phyloP scores from a whole-genome alignment of 257 asterid species.

The Solanum dulcamara region DNA sequence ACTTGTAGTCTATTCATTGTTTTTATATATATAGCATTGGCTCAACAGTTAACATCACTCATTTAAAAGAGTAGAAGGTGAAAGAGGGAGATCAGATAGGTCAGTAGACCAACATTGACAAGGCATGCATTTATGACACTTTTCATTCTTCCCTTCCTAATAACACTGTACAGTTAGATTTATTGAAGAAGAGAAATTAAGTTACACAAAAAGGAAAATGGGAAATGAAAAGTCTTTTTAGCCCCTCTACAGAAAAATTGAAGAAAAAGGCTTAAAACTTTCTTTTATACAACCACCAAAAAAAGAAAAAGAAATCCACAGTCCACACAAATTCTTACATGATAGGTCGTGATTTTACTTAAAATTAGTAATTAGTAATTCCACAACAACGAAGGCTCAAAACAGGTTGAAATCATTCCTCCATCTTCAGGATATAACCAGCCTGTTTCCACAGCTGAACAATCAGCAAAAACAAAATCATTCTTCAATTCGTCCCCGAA shows the following conservation, averaged over 20 bases:
- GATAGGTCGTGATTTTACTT: too few relatives aligned
- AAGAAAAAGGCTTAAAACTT: not conserved
- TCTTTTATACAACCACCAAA: not conserved
- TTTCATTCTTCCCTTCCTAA: slow-evolving; percentile 1
- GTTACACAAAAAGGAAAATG: not conserved
- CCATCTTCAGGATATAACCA: slow-evolving; percentile 35
- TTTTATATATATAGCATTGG: not conserved
- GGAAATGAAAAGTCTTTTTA: not conserved
- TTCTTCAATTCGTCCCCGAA: slow-evolving; percentile 26
- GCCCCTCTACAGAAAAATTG: slow-evolving; percentile 3
- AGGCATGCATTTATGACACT: slow-evolving; percentile 9
- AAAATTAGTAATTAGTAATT: slow-evolving; percentile 16
- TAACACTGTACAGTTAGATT: slow-evolving; percentile 23
- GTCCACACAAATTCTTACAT: not conserved
- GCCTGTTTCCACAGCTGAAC: slow-evolving; percentile 17
- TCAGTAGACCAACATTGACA: not conserved
- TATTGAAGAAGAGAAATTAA: not conserved
- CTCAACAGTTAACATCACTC: not conserved
- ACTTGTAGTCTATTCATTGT: not conserved
- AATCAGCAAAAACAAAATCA: slow-evolving; percentile 37
- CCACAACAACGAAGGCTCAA: slow-evolving; percentile 42
- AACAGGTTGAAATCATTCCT: slow-evolving; percentile 6
- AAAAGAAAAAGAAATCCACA: not conserved
- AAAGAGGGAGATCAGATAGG: not conserved
- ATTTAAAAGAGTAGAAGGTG: not conserved